Base-by-base conservation (phyloP, 768 basidiomycete species). In the Trametes villosa region DNA sequence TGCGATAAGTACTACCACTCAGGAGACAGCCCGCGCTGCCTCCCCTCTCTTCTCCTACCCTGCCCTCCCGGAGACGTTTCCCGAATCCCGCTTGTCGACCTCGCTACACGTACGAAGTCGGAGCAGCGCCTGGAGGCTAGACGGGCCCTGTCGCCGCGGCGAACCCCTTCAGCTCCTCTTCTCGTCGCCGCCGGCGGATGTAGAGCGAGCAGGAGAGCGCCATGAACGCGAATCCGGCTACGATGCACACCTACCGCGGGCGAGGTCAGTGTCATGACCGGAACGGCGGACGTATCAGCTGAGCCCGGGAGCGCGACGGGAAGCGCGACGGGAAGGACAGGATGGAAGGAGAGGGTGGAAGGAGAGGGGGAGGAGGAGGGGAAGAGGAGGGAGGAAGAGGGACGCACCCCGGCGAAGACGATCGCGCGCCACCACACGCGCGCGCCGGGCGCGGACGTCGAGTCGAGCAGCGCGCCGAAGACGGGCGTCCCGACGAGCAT, bases 401-500 rank as follows among this genome's bases (percentile, higher is more conserved):
- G 36, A 65, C 66, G 58, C 41, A 69, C 68, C 53, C 68, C 66
- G 24, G 60, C 62, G 59, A 69, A 69, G n/a, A 67, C 59, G 31
- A 65, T 42, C 5, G 66, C 63, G 36, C 30, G 52, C 65, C 63
- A 66, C 67, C 67, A 68, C 20, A 49, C 45, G 30, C 62, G 60
- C 45, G 50, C 22, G 42, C 47, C 51, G 50, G 13, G 44, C 51
- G 47, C 40, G 34, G n/a, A 20, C 12, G 8, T 18, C 12, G 53
- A 36, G 17, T 60, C 63, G 33, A 70, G 64, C 6, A 70, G 62
- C 44, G 65, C 67, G 40, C 69, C 69, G 22, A 60, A 64, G 26
- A 70, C 67, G 20, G 69, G 69, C 31, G 61, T 67, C 9, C 69
- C 69, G 36, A 62, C 55, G 33, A 70, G 61, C 59, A 56, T 67